Evolutionary conservation across 495 filamentous ascomycete species (phyloP).

Genomic region (Trichoderma erinaceum): DNA sequence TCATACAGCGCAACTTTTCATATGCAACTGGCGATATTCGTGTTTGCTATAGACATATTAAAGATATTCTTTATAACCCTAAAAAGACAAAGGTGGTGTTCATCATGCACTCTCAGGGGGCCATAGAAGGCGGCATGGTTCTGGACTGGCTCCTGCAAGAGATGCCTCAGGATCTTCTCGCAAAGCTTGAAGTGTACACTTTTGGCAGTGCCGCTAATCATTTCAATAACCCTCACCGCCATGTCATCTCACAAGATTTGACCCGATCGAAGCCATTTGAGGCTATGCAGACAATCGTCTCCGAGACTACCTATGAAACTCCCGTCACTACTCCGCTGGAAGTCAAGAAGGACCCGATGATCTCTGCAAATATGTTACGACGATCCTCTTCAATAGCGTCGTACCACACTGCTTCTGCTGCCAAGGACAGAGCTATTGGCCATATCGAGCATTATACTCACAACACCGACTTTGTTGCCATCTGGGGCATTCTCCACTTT

Average conservation of each 20-base stretch:
- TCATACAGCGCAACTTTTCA: slow-evolving; percentile 68
- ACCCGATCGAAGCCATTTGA: slow-evolving; percentile 17
- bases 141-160: slow-evolving; percentile 68
- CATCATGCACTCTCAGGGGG: slow-evolving; percentile 69
- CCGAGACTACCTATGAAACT: slow-evolving; percentile 19
- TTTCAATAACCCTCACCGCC: slow-evolving; percentile 63
- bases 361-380: background rate
- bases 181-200: slow-evolving; percentile 70
- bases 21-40: slow-evolving; percentile 69
- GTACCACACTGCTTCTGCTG: slow-evolving; percentile 13
- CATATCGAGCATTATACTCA: slow-evolving; percentile 87
- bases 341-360: background rate
- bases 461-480: slow-evolving; percentile 65
- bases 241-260: slow-evolving; percentile 26
- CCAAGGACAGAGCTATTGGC: slow-evolving; percentile 47
- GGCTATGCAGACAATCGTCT: slow-evolving; percentile 18
- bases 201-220: slow-evolving; percentile 74
- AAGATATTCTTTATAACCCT: slow-evolving; percentile 41
- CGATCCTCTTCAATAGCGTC: background rate
- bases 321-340: slow-evolving; percentile 19
- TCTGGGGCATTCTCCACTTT: slow-evolving; percentile 71
- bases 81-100: slow-evolving; percentile 59
- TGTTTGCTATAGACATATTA: slow-evolving; percentile 37
- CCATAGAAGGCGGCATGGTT: slow-evolving; percentile 60
- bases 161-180: slow-evolving; percentile 55